phyloP scores from a whole-genome alignment of 2,329 filamentous ascomycete genomes.

The Nakataea oryzae region DNA sequence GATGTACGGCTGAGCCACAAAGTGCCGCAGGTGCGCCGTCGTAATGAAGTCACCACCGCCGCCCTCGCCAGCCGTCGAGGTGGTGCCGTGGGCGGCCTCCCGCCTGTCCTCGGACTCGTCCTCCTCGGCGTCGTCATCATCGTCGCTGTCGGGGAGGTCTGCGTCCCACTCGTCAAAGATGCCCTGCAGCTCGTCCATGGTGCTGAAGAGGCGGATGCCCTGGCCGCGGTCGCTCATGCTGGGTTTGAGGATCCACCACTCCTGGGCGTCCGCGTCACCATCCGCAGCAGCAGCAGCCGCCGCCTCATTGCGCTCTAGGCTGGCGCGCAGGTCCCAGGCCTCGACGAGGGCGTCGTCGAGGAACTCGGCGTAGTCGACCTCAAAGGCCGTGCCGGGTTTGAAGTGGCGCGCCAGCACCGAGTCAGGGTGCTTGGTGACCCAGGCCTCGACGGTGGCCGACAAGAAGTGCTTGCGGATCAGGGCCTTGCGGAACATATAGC shows the following conservation, averaged over 20 bases:
- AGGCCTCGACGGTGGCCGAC: conserved; percentile 70
- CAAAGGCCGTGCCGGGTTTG: conserved; percentile 73
- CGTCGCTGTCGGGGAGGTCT: conserved; percentile 52
- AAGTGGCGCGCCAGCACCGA: conserved; percentile 61
- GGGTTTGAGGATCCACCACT: conserved; percentile 98
- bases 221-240: conserved; percentile 96
- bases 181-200: conserved; percentile 67
- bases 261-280: conserved; percentile 16
- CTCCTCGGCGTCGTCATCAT: conserved; percentile 35
- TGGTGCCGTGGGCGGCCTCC: conserved; percentile 7
- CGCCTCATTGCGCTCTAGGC: conserved; percentile 58
- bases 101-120: conserved; percentile 15
- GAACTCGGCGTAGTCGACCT: conserved; percentile 95
- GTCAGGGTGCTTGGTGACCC: conserved; percentile 72
- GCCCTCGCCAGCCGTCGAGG: conserved; percentile 12
- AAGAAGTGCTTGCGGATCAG: conserved; percentile 95
- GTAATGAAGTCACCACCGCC: conserved; percentile 49
- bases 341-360: conserved; percentile 88
- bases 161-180: conserved; percentile 93
- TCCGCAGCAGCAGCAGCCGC: conserved; percentile 1
- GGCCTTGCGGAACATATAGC: conserved; percentile 92
- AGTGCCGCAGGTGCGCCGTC: conserved; percentile 87
- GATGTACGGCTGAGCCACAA: conserved; percentile 92
- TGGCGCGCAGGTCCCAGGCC: conserved; percentile 76
- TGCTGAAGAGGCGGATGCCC: conserved; percentile 82